Percentiles rank a stretch among this genome's conserved stretches.
Evolutionary conservation across 805 yeast genomes (phyloP).

Genomic region (Helenozyma rhizophorensis): DNA sequence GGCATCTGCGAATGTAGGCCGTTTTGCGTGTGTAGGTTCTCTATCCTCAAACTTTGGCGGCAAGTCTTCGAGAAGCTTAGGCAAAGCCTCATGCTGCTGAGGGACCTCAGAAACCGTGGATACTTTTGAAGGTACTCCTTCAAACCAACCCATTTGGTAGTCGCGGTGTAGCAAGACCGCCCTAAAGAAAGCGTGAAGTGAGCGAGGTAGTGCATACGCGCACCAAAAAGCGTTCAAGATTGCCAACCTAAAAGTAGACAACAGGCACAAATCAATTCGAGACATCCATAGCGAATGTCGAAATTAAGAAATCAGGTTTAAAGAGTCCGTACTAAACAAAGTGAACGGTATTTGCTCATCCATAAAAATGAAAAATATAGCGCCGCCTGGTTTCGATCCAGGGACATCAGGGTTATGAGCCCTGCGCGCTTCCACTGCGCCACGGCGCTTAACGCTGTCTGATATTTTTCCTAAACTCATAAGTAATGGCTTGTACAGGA

Average conservation of each 20-base stretch:
- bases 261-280: no score
- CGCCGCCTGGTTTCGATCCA: slow-evolving; percentile 96
- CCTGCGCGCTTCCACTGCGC: slow-evolving; percentile 99
- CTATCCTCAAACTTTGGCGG: slow-evolving; percentile 48
- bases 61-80: slow-evolving; percentile 43
- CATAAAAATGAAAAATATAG: slow-evolving; percentile 48
- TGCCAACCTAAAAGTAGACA: no score
- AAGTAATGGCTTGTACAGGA: no score
- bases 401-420: slow-evolving; percentile 98
- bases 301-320: no score
- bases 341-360: no score
- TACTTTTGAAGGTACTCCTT: slow-evolving; percentile 34
- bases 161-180: no score
- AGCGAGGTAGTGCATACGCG: no score
- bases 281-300: no score
- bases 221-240: no score
- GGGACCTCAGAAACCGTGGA: slow-evolving; percentile 29
- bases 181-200: no score
- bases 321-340: no score
- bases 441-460: slow-evolving; percentile 96
- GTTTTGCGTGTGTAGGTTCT: slow-evolving; percentile 16
- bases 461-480: no score
- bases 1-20: slow-evolving; percentile 31
- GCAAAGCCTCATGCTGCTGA: slow-evolving; percentile 16
- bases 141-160: slow-evolving; percentile 41